These are phyloP conservation scores for Pleurotus djamor DNA, from an alignment of 768 basidiomycete species.

Conservation along the genomic window DNA sequence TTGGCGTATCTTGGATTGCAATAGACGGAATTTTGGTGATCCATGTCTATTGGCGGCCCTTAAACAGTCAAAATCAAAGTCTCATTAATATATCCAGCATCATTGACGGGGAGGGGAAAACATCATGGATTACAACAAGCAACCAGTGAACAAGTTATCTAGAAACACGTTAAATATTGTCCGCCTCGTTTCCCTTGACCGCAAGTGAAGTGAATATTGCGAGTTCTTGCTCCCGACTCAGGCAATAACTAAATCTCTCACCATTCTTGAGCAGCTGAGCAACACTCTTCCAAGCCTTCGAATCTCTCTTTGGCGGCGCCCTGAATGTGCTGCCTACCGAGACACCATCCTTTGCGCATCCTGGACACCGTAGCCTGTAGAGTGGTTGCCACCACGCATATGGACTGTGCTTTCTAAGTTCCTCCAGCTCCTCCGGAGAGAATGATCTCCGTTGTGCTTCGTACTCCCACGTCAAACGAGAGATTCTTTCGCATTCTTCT, in stretches of 20 bases:
- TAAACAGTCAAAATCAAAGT: too few species aligned
- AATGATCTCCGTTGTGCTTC: neutral
- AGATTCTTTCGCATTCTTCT: neutral
- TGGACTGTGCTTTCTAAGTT: slow-evolving; percentile 8
- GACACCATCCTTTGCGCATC: slow-evolving; percentile 1
- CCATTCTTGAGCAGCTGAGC: neutral
- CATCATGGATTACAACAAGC: too few species aligned
- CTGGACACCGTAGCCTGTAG: slow-evolving; percentile 3
- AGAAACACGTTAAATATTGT: too few species aligned
- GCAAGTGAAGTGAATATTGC: too few species aligned
- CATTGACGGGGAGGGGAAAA: too few species aligned
- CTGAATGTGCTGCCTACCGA: slow-evolving; percentile 6
- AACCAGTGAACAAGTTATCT: too few species aligned
- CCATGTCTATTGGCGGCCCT: too few species aligned
- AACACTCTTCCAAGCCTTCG: slow-evolving; percentile 7
- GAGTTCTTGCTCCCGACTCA: neutral
- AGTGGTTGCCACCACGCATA: slow-evolving; percentile 10
- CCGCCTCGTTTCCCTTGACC: too few species aligned
- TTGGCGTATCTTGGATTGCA: too few species aligned
- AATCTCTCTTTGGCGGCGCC: slow-evolving; percentile 5
- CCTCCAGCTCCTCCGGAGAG: slow-evolving; percentile 4
- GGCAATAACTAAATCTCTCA: slow-evolving; percentile 8
- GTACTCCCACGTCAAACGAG: too few species aligned
- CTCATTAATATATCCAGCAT: too few species aligned
- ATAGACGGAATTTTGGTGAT: too few species aligned